Base-by-base conservation (phyloP, 495 filamentous ascomycete species). In the Podospora pseudocomata region DNA sequence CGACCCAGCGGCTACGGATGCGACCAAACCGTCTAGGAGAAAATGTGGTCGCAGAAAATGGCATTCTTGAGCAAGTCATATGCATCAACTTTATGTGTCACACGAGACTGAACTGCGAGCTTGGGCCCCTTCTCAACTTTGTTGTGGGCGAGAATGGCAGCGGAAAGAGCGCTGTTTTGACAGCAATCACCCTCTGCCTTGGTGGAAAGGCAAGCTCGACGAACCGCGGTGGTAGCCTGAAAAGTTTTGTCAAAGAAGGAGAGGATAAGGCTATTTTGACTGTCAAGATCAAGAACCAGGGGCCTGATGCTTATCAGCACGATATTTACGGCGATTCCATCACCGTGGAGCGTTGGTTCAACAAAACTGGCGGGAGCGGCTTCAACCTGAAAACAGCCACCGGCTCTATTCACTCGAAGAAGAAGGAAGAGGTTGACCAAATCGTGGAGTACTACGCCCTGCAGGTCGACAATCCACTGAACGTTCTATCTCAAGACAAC, bases 31-130 rank as follows among this genome's bases (percentile, higher is more conserved):
- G 77, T 68, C 80, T 81, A 11, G 86, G 88, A 61, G 83, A 90
- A 9, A 96, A 96, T 71, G 80, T 85, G 3, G 84, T 92, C 9
- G 89, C 92, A 4, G 91, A 96, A n/a, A 88, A 90, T 75, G 91
- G 89, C 6, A 91, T 96, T 60, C 87, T 97, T 39, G 88, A 95
- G 78, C 86, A 87, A 64, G 89, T 97, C 44, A 90, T 86, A 62
- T 96, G 92, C 77, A 87, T 89, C 67, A 97, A 97, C 74, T 96
- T 96, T 76, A 97, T 98, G 95, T 97, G 94, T 73, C 95, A 99
- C 74, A 80, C 84, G 19, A 88, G 88, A 67, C 87, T 98, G 18
- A 84, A 89, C 64, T 89, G 96, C 60, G 86, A 90, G 54, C 82
- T 99, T 19, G 94, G 95, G 0, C 94, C 95, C 0, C 84, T 97